A percentile compares a stretch with the other conserved stretches of the same genome.
Evolutionary conservation across 2,329 filamentous ascomycete genomes (phyloP).

Genomic region (Aspergillus quadricinctus): DNA sequence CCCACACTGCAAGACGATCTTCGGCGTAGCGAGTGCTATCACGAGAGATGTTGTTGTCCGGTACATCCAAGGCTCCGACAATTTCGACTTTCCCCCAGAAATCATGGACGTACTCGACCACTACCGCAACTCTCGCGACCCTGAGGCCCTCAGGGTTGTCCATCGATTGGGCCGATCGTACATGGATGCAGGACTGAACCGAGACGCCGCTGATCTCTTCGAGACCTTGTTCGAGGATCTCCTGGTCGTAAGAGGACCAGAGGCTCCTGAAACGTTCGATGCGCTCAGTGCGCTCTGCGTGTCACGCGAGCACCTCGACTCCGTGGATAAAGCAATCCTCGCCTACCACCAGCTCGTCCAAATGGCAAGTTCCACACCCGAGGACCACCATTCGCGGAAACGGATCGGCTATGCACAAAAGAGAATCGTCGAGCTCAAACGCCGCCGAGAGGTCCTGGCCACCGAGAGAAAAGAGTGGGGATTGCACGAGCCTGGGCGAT

Average conservation of each 20-base stretch:
- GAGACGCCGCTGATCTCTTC: slow-evolving; percentile 24
- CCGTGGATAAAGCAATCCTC: slow-evolving; percentile 25
- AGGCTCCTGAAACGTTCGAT: slow-evolving; percentile 26
- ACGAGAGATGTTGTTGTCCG: slow-evolving; percentile 23
- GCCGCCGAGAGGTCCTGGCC: slow-evolving; percentile 21
- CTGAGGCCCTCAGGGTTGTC: slow-evolving; percentile 23
- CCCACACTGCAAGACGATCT: slow-evolving; percentile 23
- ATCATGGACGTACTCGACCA: slow-evolving; percentile 23
- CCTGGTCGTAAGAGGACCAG: slow-evolving; percentile 18
- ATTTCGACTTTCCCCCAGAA: slow-evolving; percentile 27
- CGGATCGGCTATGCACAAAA: slow-evolving; percentile 24
- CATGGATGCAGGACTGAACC: slow-evolving; percentile 26
- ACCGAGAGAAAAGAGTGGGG: slow-evolving; percentile 25
- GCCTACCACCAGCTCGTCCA: slow-evolving; percentile 25
- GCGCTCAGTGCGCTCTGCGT: slow-evolving; percentile 28
- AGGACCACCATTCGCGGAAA: slow-evolving; percentile 22
- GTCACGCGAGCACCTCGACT: slow-evolving; percentile 24
- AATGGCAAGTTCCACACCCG: slow-evolving; percentile 21
- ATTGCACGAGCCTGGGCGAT: slow-evolving; percentile 19
- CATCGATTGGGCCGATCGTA: slow-evolving; percentile 25
- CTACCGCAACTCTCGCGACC: slow-evolving; percentile 21
- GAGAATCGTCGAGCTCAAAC: slow-evolving; percentile 23
- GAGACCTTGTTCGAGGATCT: slow-evolving; percentile 25
- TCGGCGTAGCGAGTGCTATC: slow-evolving; percentile 20
- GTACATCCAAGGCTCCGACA: slow-evolving; percentile 23